These are phyloP conservation scores for Umbelopsis sp. DNA, from an alignment of 192 early-diverging fungal genomes.

Conservation along the genomic window DNA sequence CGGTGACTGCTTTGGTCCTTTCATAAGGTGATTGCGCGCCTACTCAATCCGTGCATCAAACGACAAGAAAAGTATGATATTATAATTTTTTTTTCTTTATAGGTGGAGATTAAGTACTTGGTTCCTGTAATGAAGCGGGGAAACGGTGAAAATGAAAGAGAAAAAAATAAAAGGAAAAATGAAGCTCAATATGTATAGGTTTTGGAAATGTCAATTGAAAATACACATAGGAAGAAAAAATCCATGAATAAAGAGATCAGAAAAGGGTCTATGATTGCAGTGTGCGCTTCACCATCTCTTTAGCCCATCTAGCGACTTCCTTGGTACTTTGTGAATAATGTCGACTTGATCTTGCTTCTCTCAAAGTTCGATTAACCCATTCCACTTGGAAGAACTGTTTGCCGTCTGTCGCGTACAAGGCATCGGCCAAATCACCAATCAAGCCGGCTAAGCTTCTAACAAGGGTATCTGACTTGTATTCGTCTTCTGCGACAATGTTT, in stretches of 20 bases:
- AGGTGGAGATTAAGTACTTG: no score
- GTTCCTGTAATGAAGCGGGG: no score
- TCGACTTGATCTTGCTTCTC: conserved; percentile 71
- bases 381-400: conserved; percentile 64
- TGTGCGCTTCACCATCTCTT: conserved; percentile 50
- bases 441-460: conserved; percentile 86
- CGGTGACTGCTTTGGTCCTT: no score
- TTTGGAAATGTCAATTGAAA: no score
- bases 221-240: no score
- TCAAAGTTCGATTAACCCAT: conserved; percentile 80
- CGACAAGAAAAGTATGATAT: no score
- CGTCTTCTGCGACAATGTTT: conserved; percentile 62
- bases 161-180: not conserved
- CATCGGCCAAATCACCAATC: conserved; percentile 91
- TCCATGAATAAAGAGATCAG: no score
- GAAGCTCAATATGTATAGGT: conserved; percentile 4
- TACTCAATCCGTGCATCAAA: no score
- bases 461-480: conserved; percentile 68
- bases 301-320: conserved; percentile 71
- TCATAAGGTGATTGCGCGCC: no score
- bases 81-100: no score
- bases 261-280: conserved; percentile 12
- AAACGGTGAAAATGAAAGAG: no score
- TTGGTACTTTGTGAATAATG: conserved; percentile 52
- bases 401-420: conserved; percentile 72